Conservation (phyloP, 2,329 filamentous ascomycete species). For the Trichoderma aggressivum region DNA sequence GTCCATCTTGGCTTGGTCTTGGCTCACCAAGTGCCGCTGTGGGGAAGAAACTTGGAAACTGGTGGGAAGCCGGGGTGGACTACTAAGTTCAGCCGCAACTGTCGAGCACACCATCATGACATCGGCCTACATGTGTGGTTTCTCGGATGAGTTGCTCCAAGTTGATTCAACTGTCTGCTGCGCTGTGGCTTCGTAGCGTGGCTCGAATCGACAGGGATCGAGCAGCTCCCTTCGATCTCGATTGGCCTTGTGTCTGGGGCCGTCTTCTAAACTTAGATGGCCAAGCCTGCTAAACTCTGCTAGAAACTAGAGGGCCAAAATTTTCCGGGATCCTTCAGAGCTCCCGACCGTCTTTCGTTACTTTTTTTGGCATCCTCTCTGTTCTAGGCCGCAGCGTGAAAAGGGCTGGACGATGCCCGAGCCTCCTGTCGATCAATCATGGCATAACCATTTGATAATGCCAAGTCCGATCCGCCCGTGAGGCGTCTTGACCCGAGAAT, state of each 20-base stretch:
- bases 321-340: neutral
- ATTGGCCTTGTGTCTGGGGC: neutral
- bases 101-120: constrained; percentile 7
- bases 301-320: neutral
- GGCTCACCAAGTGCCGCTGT: neutral
- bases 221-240: neutral
- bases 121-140: neutral
- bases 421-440: constrained; percentile 12
- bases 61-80: neutral
- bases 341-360: neutral
- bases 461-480: neutral
- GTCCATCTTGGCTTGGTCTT: neutral
- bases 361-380: neutral
- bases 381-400: neutral
- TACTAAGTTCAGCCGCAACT: constrained; percentile 16
- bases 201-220: neutral
- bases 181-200: constrained; percentile 2
- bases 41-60: neutral
- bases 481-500: neutral
- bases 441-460: constrained; percentile 4
- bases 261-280: constrained; percentile 8
- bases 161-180: neutral
- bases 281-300: neutral
- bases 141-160: constrained; percentile 11
- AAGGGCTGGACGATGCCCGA: neutral